These are phyloP conservation scores for Lycium barbarum DNA, from an alignment of 257 asterid genomes.

Conservation along the genomic window DNA sequence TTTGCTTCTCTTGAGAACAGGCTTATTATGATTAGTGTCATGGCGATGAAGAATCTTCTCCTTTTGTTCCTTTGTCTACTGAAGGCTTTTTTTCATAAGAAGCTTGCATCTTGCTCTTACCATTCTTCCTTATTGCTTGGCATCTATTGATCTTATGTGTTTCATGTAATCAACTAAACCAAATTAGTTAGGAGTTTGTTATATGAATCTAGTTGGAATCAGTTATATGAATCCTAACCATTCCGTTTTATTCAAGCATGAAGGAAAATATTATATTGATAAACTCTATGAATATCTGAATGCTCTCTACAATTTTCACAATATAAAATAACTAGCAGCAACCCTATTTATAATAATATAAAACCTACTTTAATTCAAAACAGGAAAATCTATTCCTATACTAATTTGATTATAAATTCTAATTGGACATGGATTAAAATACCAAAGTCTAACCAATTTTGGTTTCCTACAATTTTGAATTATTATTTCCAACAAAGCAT, in stretches of 20 bases:
- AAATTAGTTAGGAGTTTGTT: background rate
- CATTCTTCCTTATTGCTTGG: background rate
- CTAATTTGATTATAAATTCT: too few relatives aligned
- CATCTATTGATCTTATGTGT: background rate
- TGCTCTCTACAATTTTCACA: too few relatives aligned
- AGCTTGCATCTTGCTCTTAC: background rate
- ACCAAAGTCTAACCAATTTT: too few relatives aligned
- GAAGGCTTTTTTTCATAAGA: slow-evolving; percentile 10
- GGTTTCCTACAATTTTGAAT: too few relatives aligned
- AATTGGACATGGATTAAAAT: too few relatives aligned
- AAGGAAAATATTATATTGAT: too few relatives aligned
- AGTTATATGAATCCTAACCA: background rate
- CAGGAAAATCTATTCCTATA: too few relatives aligned
- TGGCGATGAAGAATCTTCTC: background rate
- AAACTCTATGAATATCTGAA: too few relatives aligned
- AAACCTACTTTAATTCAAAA: too few relatives aligned
- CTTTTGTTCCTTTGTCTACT: slow-evolving; percentile 7
- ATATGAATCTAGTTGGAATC: background rate
- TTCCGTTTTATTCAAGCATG: background rate
- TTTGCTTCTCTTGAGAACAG: slow-evolving; percentile 19
- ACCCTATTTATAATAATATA: too few relatives aligned
- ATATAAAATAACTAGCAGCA: too few relatives aligned
- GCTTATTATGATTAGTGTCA: slow-evolving; percentile 9
- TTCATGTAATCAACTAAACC: background rate
- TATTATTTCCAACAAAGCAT: background rate